These are phyloP conservation scores for Vigna angularis DNA, from an alignment of 306 rosid species.

Conservation along the genomic window DNA sequence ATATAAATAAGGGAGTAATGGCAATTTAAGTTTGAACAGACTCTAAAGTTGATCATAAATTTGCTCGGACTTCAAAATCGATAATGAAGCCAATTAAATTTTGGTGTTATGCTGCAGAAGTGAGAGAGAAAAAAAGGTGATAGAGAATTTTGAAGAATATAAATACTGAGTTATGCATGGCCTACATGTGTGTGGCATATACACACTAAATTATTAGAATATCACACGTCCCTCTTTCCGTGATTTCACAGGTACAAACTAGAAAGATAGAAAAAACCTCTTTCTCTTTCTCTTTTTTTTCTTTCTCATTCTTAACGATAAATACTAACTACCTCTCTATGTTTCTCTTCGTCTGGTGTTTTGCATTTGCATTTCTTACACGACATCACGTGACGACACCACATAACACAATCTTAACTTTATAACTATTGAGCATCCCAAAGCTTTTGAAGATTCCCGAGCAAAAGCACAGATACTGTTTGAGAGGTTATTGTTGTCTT, in stretches of 20 bases:
- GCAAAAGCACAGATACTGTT: neutral
- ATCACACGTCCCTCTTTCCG: neutral
- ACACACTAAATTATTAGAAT: neutral
- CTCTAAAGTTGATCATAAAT: neutral
- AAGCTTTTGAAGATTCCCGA: neutral
- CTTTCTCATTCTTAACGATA: neutral
- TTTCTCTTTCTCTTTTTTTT: neutral
- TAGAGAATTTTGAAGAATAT: neutral
- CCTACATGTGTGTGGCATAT: slow-evolving; percentile 13
- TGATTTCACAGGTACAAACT: neutral
- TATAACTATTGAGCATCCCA: neutral
- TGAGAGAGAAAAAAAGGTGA: neutral
- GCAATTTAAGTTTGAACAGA: neutral
- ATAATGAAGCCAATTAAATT: neutral
- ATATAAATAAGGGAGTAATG: neutral
- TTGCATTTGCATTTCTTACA: neutral
- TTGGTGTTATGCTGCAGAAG: neutral
- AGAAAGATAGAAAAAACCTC: neutral
- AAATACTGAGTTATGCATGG: slow-evolving; percentile 15
- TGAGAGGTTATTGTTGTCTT: neutral
- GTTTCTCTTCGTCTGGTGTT: neutral
- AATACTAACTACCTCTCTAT: neutral
- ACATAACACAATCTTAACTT: neutral
- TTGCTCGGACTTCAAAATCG: neutral
- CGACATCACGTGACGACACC: slow-evolving; percentile 4